phyloP scores from a whole-genome alignment of 1,284 basidiomycete genomes.

The Bjerkandera adusta region DNA sequence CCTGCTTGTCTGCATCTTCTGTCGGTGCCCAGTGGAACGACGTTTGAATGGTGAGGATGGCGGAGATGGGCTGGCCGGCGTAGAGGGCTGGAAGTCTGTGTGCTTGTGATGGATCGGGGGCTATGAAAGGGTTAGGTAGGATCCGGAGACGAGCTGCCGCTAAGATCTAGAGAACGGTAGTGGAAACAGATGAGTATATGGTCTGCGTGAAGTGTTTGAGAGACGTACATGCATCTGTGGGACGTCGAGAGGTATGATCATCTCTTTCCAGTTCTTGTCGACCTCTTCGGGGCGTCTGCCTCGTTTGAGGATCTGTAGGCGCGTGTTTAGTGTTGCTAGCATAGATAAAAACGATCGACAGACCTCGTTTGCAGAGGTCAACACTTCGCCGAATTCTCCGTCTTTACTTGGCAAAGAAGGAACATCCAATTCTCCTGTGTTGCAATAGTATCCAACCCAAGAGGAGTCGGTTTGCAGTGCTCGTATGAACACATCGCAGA shows the following conservation, averaged over 20 bases:
- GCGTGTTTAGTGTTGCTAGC: neutral
- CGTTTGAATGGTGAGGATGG: constrained; percentile 59
- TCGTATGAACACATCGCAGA: constrained; percentile 51
- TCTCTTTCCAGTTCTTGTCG: constrained; percentile 54
- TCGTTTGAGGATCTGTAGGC: constrained; percentile 41
- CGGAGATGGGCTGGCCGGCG: constrained; percentile 77
- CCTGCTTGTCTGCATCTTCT: constrained; percentile 38
- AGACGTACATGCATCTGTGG: constrained; percentile 72
- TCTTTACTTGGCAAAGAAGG: constrained; percentile 36
- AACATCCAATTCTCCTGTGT: constrained; percentile 65
- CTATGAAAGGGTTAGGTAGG: constrained; percentile 32
- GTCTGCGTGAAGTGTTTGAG: too few relatives aligned
- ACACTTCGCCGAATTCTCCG: constrained; percentile 34
- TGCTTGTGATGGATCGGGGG: constrained; percentile 17
- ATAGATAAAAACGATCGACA: constrained; percentile 6
- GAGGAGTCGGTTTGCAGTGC: constrained; percentile 56
- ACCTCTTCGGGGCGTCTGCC: constrained; percentile 36
- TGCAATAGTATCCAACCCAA: constrained; percentile 67
- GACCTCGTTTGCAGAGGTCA: constrained; percentile 33
- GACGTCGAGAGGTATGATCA: constrained; percentile 80
- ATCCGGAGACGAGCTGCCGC: constrained; percentile 64
- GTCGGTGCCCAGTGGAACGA: constrained; percentile 72
- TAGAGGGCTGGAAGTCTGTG: constrained; percentile 48
- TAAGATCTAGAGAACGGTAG: constrained; percentile 59
- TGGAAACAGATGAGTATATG: too few relatives aligned